Evolutionary conservation across 2,329 filamentous ascomycete genomes (phyloP).

Genomic region (Metarhizium album): DNA sequence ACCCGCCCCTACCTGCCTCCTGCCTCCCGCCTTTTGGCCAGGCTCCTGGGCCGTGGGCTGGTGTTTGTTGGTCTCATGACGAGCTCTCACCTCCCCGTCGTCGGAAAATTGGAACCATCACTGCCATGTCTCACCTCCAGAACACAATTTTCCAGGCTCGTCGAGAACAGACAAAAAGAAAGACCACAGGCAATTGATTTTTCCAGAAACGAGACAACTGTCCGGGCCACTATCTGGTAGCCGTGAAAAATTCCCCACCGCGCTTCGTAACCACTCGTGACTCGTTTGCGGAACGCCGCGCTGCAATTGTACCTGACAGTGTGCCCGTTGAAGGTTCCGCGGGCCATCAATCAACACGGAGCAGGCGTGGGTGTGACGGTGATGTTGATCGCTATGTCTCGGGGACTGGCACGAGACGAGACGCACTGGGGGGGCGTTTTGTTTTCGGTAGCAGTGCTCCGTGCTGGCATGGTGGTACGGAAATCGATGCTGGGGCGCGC

Average conservation of each 20-base stretch:
- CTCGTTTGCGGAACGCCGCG: background rate
- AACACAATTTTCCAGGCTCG: background rate
- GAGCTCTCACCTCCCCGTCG: background rate
- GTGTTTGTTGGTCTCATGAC: background rate
- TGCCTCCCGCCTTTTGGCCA: too few species aligned
- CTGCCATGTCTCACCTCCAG: background rate
- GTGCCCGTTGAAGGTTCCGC: background rate
- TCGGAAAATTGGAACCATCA: background rate
- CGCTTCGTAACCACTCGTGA: background rate
- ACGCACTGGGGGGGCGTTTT: too few species aligned
- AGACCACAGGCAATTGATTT: background rate
- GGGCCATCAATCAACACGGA: background rate
- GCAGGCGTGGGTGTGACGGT: background rate
- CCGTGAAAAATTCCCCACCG: background rate
- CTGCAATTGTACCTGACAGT: too few species aligned
- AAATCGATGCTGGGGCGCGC: too few species aligned
- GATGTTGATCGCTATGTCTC: conserved; percentile 3
- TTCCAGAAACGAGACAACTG: background rate
- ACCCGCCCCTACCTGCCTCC: too few species aligned
- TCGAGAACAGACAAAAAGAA: background rate
- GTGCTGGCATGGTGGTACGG: too few species aligned
- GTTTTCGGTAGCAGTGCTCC: too few species aligned
- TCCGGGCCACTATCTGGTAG: background rate
- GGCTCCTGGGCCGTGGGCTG: too few species aligned
- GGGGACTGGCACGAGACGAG: too few species aligned